Conservation (phyloP, 140 eudicot genomes). For the Oenanthe javanica region DNA sequence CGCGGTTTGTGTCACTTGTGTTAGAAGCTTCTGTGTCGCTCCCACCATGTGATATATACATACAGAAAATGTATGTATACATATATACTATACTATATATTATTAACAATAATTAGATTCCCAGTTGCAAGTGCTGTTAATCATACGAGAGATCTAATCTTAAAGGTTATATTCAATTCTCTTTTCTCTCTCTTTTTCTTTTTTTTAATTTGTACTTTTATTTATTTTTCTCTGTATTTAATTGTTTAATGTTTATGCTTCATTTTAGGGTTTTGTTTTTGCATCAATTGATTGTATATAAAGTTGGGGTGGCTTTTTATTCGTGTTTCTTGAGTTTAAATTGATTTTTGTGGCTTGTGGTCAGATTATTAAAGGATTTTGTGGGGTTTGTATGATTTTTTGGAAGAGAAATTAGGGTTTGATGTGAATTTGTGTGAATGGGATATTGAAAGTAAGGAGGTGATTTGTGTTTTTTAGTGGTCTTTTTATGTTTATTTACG, state of each 20-base stretch:
- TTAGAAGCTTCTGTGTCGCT: not conserved
- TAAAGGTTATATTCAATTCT: not conserved
- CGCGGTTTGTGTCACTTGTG: not conserved
- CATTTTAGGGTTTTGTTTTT: not conserved
- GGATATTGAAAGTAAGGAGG: not conserved
- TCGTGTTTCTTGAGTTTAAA: not conserved
- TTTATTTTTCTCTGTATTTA: not conserved
- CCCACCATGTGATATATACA: not conserved
- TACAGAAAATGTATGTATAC: not conserved
- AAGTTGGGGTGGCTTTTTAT: not conserved
- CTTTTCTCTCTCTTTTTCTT: not conserved
- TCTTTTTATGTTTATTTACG: too few species aligned
- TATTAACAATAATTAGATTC: not conserved
- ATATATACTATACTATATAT: not conserved
- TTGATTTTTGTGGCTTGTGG: not conserved
- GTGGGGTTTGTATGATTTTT: not conserved
- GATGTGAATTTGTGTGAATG: not conserved
- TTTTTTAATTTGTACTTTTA: too few species aligned
- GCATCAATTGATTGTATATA: not conserved
- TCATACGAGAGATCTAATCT: not conserved
- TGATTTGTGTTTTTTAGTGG: not conserved
- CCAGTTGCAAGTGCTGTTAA: not conserved
- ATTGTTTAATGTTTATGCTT: not conserved
- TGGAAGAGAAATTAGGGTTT: not conserved
- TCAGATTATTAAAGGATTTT: not conserved